Evolutionary conservation across 106 monocot species (phyloP).

Genomic region (Phalaenopsis equestris): DNA sequence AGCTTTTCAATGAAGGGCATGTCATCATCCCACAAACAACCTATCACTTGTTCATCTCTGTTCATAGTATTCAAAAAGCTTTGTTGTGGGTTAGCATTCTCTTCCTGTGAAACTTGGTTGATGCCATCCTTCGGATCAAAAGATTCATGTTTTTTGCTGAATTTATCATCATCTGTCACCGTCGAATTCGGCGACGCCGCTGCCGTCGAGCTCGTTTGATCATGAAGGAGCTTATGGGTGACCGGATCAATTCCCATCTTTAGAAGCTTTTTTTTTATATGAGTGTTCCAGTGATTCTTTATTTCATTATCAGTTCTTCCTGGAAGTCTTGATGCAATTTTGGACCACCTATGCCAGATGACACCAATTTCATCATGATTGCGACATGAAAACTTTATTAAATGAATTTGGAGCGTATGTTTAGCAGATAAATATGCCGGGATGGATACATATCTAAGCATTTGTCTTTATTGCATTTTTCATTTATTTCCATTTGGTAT

Average conservation of each 20-base stretch:
- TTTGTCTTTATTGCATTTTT: background rate
- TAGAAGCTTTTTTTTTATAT: constrained; percentile 77
- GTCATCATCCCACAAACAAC: constrained; percentile 24
- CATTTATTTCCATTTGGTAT: no score
- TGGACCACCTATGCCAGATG: constrained; percentile 54
- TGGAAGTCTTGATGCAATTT: constrained; percentile 65
- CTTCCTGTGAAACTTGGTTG: background rate
- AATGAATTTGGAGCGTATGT: background rate
- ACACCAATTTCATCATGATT: background rate
- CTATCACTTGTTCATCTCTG: constrained; percentile 1
- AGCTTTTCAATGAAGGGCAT: constrained; percentile 18
- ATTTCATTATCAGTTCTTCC: constrained; percentile 90
- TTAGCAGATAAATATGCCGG: background rate
- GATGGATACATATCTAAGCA: background rate
- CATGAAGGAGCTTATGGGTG: constrained; percentile 29
- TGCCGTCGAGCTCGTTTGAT: background rate
- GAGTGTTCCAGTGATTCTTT: constrained; percentile 90
- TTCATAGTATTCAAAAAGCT: constrained; percentile 8
- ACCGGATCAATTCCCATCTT: constrained; percentile 11
- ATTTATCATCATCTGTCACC: background rate
- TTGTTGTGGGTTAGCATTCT: constrained; percentile 6
- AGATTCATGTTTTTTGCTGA: background rate
- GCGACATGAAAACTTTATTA: background rate
- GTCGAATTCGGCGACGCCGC: constrained; percentile 2
- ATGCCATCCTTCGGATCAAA: background rate